phyloP scores from a whole-genome alignment of 148 eudicot genomes.

The Euryodendron excelsum region DNA sequence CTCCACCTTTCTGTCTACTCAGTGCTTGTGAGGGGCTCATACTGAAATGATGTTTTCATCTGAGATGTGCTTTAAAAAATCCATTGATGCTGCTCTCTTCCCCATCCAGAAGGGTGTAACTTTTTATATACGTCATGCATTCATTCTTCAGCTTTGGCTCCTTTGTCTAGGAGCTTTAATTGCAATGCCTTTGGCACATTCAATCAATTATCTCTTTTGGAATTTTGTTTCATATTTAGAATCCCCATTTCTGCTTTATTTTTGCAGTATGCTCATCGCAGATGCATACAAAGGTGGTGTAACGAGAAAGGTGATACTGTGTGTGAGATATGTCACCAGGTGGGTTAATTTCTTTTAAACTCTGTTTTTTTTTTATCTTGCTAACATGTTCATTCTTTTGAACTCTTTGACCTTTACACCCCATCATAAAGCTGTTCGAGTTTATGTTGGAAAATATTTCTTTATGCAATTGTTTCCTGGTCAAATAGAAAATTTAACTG shows the following conservation, averaged over 20 bases:
- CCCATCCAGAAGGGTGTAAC: not conserved
- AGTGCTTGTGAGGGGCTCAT: not conserved
- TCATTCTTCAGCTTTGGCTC: not conserved
- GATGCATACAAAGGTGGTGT: constrained; percentile 88
- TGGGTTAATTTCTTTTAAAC: constrained; percentile 14
- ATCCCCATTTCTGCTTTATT: constrained; percentile 13
- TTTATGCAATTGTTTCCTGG: not conserved
- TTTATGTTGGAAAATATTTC: not conserved
- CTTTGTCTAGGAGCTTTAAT: not conserved
- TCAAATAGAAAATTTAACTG: not conserved
- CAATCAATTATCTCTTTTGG: not conserved
- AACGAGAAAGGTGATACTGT: constrained; percentile 77
- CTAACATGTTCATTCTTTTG: not conserved
- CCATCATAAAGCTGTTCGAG: not conserved
- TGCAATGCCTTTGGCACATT: constrained; percentile 1
- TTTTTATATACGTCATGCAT: not conserved
- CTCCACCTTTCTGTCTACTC: not conserved
- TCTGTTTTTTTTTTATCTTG: not conserved
- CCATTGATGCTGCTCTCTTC: not conserved
- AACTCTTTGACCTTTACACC: not conserved
- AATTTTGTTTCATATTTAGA: not conserved
- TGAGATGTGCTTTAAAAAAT: not conserved
- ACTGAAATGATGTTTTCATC: not conserved
- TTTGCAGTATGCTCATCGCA: constrained; percentile 85
- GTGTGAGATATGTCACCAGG: constrained; percentile 92